Evolutionary conservation across 345 rosid species (phyloP), one percentile per base, ranked within the genome.

Genomic region (Salix suchowensis): DNA sequence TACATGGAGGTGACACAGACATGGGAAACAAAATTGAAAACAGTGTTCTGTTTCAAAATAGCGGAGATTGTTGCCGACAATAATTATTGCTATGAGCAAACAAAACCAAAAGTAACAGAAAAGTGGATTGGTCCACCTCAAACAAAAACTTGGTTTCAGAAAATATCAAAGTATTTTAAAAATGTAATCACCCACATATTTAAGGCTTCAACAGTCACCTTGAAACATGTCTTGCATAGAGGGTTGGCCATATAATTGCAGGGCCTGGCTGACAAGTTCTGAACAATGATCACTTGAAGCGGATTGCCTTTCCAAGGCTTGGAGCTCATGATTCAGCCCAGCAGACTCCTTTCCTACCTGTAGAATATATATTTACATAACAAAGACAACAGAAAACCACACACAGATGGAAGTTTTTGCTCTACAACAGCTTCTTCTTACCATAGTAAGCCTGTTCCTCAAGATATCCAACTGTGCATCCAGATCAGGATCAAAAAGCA

Each of bases 381-480:
- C 36, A 36, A 72, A 78, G 5, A 73, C 67, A 60, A 15, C 44
- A 40, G 44, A 67, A 19, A 32, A 40, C 28, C 4, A 15, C 26
- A 68, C 42, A 54, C 24, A 77, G 40, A 68, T 30, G 71, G 37
- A 23, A 46, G 26, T 60, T 58, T 37, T 54, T 30, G 37, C 74
- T 39, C 4, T 39, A 24, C 9, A 13, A 28, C 26, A 66, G 23
- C 10, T 7, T 36, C 5, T 36, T 36, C 15, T 36, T 83, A 96
- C 98, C 92, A 65, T 28, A 66, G 70, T 44, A 82, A 96, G 92
- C 79, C 87, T 87, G 72, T 82, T 78, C 83, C 96, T 89, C 72
- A 93, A 78, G 62, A 86, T 87, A 78, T 86, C 88, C 87, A 96
- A 75, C 67, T 89, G 87, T 23, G 81, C 80, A 86, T 93, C 96